Evolutionary conservation across 225 moss, liverwort and hornwort genomes (phyloP), one percentile per base, ranked within the genome.

Genomic region (Anthoceros angustus): DNA sequence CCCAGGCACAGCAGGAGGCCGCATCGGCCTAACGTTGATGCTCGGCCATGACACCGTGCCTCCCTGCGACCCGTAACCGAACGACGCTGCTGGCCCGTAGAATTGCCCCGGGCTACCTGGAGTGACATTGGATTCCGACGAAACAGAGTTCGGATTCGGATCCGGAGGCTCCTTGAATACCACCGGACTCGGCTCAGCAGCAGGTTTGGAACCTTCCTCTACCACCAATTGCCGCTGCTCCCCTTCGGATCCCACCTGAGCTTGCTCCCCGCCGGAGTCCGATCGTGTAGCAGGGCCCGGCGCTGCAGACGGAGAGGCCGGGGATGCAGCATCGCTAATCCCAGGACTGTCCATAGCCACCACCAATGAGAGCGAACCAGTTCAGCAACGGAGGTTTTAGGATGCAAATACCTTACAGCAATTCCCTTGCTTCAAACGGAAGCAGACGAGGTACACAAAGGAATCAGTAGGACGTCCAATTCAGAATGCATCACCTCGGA

Each of bases 11-110:
- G 32, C 2, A 32, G 55, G n/a, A 55, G 55, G 55, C 55, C 55
- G 55, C 55, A 55, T 55, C 1, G 55, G 8, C 14, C 55, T 18
- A 5, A 55, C 18, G 23, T 55, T 55, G 55, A 18, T 55, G 55
- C 16, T 55, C 7, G 55, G 55, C 55, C 55, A 55, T 55, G 55
- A 18, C 55, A 55, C 55, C 55, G 55, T 55, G n/a, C 55, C 55
- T 55, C 55, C 55, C 55, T 55, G 55, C 12, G 55, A 55, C 8
- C 55, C 55, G 14, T 55, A 55, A 23, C 14, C 23, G 55, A 55
- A 55, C 8, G 55, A 55, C 14, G 55, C 55, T 55, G 55, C 18
- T 20, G 55, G 55, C 55, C 55, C 55, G n/a, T 15, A 55, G n/a
- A 55, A 55, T 55, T 55, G 55, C 14, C 55, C 55, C 12, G 16